These are phyloP conservation scores for Cladorrhinum sp. DNA, from an alignment of 2,329 filamentous ascomycete genomes.

Conservation along the genomic window DNA sequence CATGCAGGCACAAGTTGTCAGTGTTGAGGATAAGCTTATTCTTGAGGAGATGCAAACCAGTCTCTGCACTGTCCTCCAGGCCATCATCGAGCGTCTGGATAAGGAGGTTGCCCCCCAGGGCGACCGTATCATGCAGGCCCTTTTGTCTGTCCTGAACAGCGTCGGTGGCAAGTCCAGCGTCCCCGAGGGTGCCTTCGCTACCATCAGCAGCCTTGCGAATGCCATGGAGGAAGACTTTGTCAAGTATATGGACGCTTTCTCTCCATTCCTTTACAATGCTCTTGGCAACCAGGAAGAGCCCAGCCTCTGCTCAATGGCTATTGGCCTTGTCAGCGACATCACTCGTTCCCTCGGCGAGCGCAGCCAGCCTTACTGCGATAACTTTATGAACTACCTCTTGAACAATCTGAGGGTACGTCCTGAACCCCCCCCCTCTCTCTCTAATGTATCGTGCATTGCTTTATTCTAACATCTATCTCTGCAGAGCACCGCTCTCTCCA, in stretches of 20 bases:
- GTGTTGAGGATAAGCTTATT: slow-evolving; percentile 92
- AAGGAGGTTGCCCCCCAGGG: slow-evolving; percentile 86
- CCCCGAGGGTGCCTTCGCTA: slow-evolving; percentile 88
- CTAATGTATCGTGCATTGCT: slow-evolving; percentile 4
- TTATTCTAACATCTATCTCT: neutral
- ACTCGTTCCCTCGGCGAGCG: slow-evolving; percentile 85
- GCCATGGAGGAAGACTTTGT: slow-evolving; percentile 88
- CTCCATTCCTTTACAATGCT: slow-evolving; percentile 88
- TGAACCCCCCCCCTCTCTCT: neutral
- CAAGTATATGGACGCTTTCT: slow-evolving; percentile 97
- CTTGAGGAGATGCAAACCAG: slow-evolving; percentile 98
- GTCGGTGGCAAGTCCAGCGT: slow-evolving; percentile 86
- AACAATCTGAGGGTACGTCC: slow-evolving; percentile 76
- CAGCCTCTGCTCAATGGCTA: slow-evolving; percentile 91
- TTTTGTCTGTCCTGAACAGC: slow-evolving; percentile 75
- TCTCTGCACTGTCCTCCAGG: slow-evolving; percentile 83
- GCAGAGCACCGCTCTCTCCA: slow-evolving; percentile 78
- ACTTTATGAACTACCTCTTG: slow-evolving; percentile 96
- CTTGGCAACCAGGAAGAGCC: slow-evolving; percentile 95
- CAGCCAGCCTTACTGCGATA: slow-evolving; percentile 92
- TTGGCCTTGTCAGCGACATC: slow-evolving; percentile 95
- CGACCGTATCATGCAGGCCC: slow-evolving; percentile 88
- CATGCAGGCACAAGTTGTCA: slow-evolving; percentile 90
- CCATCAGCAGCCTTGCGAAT: slow-evolving; percentile 86
- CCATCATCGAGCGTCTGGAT: slow-evolving; percentile 87